Percentiles rank a stretch among this genome's conserved stretches.
These are phyloP conservation scores for Lithospermum erythrorhizon DNA, from an alignment of 257 asterid genomes.

Conservation along the genomic window DNA sequence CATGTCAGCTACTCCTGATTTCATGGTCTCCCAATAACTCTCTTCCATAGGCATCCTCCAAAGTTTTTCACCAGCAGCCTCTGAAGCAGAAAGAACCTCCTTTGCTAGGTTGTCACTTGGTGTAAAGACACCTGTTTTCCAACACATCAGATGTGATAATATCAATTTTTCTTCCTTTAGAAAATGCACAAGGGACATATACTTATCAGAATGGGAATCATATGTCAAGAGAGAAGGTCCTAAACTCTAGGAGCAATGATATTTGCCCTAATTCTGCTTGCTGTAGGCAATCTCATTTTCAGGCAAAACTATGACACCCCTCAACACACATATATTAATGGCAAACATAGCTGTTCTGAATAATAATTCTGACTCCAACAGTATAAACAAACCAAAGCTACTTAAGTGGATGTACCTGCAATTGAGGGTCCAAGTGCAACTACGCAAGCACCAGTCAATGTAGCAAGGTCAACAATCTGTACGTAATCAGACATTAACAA, in stretches of 20 bases:
- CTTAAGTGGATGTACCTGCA: constrained; percentile 44
- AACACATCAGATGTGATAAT: neutral
- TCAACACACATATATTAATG: too few species aligned
- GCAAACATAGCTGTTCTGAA: too few species aligned
- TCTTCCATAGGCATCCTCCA: constrained; percentile 99
- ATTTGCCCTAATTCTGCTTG: too few species aligned
- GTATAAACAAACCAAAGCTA: neutral
- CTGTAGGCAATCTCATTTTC: too few species aligned
- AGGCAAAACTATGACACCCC: too few species aligned
- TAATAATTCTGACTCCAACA: too few species aligned
- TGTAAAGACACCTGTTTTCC: constrained; percentile 67
- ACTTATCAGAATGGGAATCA: neutral
- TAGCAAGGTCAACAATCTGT: constrained; percentile 89
- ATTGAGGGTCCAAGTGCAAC: constrained; percentile 91
- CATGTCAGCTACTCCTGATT: constrained; percentile 97
- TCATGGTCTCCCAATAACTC: constrained; percentile 92
- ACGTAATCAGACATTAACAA: constrained; percentile 10
- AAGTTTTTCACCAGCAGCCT: constrained; percentile 72
- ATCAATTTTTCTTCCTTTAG: neutral
- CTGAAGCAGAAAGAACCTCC: constrained; percentile 77
- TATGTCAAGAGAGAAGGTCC: too few species aligned
- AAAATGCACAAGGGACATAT: neutral
- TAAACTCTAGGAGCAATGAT: too few species aligned
- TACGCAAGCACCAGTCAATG: constrained; percentile 83
- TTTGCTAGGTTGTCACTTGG: constrained; percentile 77